A percentile compares a stretch with the other conserved stretches of the same genome.
These are phyloP conservation scores for Cystobasidium slooffiae DNA, from an alignment of 1,284 basidiomycete species.

Conservation along the genomic window DNA sequence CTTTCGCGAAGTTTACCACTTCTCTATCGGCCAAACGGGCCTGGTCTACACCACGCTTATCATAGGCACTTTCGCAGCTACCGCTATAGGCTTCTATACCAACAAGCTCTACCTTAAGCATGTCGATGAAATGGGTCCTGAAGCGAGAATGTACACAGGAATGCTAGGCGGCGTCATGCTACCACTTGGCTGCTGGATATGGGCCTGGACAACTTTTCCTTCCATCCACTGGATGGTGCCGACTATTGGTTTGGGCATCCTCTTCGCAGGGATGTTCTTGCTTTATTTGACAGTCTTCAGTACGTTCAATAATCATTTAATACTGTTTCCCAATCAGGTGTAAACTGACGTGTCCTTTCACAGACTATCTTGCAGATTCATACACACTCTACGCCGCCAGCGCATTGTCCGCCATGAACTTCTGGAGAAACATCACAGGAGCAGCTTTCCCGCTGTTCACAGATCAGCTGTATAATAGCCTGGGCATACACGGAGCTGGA, in stretches of 20 bases:
- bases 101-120: conserved; percentile 54
- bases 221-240: conserved; percentile 49
- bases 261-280: conserved; percentile 49
- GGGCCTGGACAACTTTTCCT: conserved; percentile 46
- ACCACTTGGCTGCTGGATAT: conserved; percentile 48
- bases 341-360: neutral
- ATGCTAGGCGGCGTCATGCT: conserved; percentile 67
- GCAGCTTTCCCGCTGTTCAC: conserved; percentile 30
- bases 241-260: conserved; percentile 52
- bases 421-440: conserved; percentile 20
- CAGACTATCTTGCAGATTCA: conserved; percentile 50
- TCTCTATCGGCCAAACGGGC: conserved; percentile 45
- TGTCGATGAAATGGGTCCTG: conserved; percentile 65
- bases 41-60: conserved; percentile 46
- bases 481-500: conserved; percentile 27
- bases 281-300: conserved; percentile 47
- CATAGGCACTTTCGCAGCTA: conserved; percentile 45
- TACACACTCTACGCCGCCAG: conserved; percentile 55
- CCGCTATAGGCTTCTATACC: conserved; percentile 39
- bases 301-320: neutral
- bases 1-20: conserved; percentile 27
- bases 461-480: conserved; percentile 8
- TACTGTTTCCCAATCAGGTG: too few relatives aligned
- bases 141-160: conserved; percentile 73
- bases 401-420: conserved; percentile 47